phyloP scores from a whole-genome alignment of 768 basidiomycete species.

The Kwoniella mangroviensis region DNA sequence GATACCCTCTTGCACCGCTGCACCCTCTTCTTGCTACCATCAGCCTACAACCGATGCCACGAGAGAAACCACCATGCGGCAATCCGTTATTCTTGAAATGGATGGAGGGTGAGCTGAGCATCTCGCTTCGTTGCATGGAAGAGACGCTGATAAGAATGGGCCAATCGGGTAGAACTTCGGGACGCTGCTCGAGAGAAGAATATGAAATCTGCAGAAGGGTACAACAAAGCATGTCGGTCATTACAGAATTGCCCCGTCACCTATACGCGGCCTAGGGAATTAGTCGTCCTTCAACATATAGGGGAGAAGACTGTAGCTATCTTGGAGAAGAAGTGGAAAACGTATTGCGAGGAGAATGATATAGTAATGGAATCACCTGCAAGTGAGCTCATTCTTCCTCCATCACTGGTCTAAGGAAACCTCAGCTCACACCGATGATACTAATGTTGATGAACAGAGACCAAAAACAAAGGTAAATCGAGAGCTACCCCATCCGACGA shows the following conservation, averaged over 20 bases:
- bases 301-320: constrained; percentile 48
- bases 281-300: constrained; percentile 45
- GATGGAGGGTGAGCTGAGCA: constrained; percentile 46
- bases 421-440: neutral
- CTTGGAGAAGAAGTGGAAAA: constrained; percentile 46
- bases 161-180: constrained; percentile 37
- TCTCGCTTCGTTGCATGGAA: neutral
- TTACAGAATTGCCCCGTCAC: constrained; percentile 48
- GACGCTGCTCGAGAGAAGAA: constrained; percentile 44
- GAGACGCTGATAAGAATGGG: neutral
- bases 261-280: constrained; percentile 46
- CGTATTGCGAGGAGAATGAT: constrained; percentile 44
- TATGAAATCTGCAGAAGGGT: constrained; percentile 46
- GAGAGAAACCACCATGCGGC: constrained; percentile 39
- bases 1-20: no score
- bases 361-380: constrained; percentile 33
- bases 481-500: constrained; percentile 13
- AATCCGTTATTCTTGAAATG: constrained; percentile 52
- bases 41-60: constrained; percentile 16
- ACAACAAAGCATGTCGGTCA: constrained; percentile 47
- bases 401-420: neutral
- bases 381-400: constrained; percentile 32
- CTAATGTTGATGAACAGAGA: neutral
- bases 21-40: neutral
- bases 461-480: constrained; percentile 28